A percentile compares a stretch with the other conserved stretches of the same genome.
Conservation (phyloP, 768 basidiomycete species). For the Suillus ampliporus region DNA sequence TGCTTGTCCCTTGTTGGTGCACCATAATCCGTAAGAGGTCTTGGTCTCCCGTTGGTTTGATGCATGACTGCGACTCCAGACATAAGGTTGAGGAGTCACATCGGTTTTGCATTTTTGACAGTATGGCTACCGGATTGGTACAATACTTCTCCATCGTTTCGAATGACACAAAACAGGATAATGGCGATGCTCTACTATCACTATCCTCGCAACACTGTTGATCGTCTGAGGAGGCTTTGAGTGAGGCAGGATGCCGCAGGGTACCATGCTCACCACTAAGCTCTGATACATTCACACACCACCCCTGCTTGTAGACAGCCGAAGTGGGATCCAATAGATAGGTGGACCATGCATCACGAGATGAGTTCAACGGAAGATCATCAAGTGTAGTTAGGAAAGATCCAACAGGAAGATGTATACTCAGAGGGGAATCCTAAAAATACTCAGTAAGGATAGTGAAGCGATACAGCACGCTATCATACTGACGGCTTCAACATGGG, state of each 20-base stretch:
- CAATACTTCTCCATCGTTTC: constrained; percentile 47
- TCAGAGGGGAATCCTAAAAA: constrained; percentile 64
- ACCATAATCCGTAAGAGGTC: constrained; percentile 64
- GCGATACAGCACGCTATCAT: not conserved
- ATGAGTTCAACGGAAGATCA: constrained; percentile 53
- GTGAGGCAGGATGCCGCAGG: not conserved
- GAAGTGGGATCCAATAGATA: constrained; percentile 42
- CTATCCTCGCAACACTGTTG: constrained; percentile 21
- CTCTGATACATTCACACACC: constrained; percentile 56
- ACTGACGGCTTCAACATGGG: constrained; percentile 59
- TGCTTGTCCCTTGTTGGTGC: constrained; percentile 11
- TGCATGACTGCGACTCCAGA: constrained; percentile 50
- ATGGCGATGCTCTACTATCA: constrained; percentile 8
- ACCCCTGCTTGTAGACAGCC: constrained; percentile 47
- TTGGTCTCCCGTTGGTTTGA: constrained; percentile 53
- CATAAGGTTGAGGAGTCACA: constrained; percentile 49
- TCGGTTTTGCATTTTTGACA: constrained; percentile 42
- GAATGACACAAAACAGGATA: constrained; percentile 53
- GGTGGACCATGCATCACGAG: constrained; percentile 46
- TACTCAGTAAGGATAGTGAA: constrained; percentile 14
- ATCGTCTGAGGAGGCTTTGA: constrained; percentile 17
- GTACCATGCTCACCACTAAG: constrained; percentile 35
- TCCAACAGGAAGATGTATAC: constrained; percentile 58
- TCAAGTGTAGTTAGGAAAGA: constrained; percentile 69
- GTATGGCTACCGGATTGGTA: constrained; percentile 60